Conservation (phyloP, 2,329 filamentous ascomycete genomes). For the Fusarium irregulare region DNA sequence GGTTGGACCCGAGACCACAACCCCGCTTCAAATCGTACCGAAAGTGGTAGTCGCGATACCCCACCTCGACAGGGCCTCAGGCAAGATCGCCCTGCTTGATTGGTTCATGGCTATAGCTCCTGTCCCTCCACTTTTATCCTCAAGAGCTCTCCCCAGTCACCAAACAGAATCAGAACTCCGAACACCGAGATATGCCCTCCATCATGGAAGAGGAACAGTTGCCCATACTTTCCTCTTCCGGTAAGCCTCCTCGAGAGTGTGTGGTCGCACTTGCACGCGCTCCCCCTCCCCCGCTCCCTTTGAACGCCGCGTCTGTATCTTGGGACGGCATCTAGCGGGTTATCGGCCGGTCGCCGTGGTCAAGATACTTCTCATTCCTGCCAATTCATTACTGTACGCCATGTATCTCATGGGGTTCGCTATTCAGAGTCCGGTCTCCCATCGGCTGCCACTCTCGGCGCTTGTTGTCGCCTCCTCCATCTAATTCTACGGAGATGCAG, state of each 20-base stretch:
- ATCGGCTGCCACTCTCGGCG: constrained; percentile 9
- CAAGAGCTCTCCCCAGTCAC: constrained; percentile 19
- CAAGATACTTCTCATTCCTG: neutral
- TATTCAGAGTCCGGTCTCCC: constrained; percentile 16
- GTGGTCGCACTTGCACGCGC: constrained; percentile 32
- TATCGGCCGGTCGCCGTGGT: constrained; percentile 24
- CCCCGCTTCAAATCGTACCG: constrained; percentile 29
- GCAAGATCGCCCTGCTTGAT: constrained; percentile 6
- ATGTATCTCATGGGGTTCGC: constrained; percentile 16
- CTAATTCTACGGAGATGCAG: constrained; percentile 1
- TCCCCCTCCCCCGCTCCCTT: constrained; percentile 33
- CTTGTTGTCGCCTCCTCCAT: constrained; percentile 3
- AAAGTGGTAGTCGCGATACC: constrained; percentile 24
- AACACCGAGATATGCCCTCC: constrained; percentile 48
- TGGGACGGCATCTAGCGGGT: constrained; percentile 33
- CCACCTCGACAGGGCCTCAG: constrained; percentile 18
- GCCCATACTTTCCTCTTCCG: constrained; percentile 40
- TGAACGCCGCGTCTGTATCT: constrained; percentile 5
- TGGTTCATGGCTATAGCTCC: constrained; percentile 12
- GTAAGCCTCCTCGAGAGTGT: constrained; percentile 33
- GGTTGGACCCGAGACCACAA: neutral
- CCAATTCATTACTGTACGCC: neutral
- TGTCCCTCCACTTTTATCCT: constrained; percentile 17
- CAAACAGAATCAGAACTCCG: constrained; percentile 30
- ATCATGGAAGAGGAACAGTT: constrained; percentile 15